These are phyloP conservation scores for Solanum piurae DNA, from an alignment of 257 asterid species.

Conservation along the genomic window DNA sequence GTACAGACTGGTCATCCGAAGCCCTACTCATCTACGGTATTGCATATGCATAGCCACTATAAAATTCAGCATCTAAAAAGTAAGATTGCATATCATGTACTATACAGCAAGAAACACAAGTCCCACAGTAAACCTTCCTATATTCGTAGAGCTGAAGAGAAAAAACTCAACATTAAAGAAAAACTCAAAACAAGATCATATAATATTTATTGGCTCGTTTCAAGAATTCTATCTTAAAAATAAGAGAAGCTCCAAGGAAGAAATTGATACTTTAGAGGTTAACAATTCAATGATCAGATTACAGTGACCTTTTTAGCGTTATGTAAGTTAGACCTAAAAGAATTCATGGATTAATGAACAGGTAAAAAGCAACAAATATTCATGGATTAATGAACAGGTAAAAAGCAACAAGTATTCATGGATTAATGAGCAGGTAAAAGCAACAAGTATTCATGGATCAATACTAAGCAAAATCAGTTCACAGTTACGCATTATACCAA, in stretches of 20 bases:
- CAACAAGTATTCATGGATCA: background rate
- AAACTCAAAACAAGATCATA: background rate
- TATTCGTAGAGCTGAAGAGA: background rate
- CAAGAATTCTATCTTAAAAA: background rate
- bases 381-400: no score
- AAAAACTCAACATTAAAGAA: background rate
- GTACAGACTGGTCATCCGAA: background rate
- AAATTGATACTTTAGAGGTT: background rate
- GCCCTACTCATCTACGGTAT: background rate
- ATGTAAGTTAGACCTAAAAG: background rate
- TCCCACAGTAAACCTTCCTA: background rate
- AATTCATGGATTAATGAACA: background rate
- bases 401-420: no score
- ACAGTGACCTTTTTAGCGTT: background rate
- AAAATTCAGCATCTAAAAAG: background rate
- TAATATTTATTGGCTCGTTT: background rate
- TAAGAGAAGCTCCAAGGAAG: background rate
- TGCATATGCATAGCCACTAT: background rate
- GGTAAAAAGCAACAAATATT: background rate
- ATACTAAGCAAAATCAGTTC: background rate
- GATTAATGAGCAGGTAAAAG: no score
- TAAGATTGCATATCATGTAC: background rate
- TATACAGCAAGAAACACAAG: background rate
- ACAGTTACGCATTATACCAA: background rate
- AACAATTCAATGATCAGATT: background rate